Evolutionary conservation across 768 basidiomycete species (phyloP), one percentile per base, ranked within the genome.

Genomic region (Lactifluus volemus): DNA sequence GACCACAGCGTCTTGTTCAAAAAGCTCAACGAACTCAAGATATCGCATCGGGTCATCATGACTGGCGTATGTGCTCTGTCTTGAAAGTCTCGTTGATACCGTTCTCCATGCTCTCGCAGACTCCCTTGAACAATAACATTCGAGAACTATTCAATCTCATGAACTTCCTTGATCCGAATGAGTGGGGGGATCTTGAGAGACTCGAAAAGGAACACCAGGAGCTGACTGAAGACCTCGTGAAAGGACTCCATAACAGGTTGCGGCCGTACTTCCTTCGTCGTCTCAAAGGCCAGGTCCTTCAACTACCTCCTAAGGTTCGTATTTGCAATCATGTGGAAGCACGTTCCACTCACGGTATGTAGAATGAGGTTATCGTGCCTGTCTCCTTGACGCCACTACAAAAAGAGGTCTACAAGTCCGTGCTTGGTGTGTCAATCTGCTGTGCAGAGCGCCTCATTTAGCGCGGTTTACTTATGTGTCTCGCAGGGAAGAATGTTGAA

Each of bases 101-200:
- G 14, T 17, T 52, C 55, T 67, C 25, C 55, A 21, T 38, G 42
- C 45, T 42, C 42, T 9, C 41, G 19, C 60, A 92, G 81, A 98
- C 97, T 0, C 96, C 96, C 0, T 73, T 98, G 60, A 98, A 98
- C 73, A 98, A 98, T 76, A 98, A 98, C 69, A 88, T 99, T 25
- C 81, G 92, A 50, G 97, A 99, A 73, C 74, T 99, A 29, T 96
- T 98, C 78, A 98, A 95, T 71, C 79, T 99, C 47, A 93, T 99
- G 85, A 91, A 93, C 71, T 98, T 98, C 76, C 81, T 98, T 17
- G 91, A 94, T 70, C 83, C 88, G 5, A 65, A 73, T 12, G 77
- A 88, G 63, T 92, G 91, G 91, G 70, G 73, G 5, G 84, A 98
- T 69, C 75, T 98, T 21, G 83, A 86, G 67, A 78, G 71, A 6